Percentiles rank a stretch among this genome's conserved stretches.
These are phyloP conservation scores for Harringtonia aguacate DNA, from an alignment of 2,329 filamentous ascomycete species.

Conservation along the genomic window DNA sequence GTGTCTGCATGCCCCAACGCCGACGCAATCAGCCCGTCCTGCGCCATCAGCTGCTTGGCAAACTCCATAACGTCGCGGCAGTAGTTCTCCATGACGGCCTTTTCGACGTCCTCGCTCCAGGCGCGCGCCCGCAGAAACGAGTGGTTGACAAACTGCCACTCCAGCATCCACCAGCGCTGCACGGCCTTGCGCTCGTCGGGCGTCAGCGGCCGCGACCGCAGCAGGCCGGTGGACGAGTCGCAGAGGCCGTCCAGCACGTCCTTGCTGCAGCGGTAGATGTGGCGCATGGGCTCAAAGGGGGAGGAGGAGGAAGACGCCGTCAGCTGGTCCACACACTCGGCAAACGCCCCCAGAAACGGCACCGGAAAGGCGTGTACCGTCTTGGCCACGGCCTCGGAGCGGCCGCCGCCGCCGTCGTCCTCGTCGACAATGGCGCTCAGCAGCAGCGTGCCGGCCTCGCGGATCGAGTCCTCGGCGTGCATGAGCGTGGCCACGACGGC, in stretches of 20 bases:
- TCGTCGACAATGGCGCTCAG: slow-evolving; percentile 74
- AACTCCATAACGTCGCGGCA: slow-evolving; percentile 94
- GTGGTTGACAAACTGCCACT: slow-evolving; percentile 72
- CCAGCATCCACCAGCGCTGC: slow-evolving; percentile 68
- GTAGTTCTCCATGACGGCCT: slow-evolving; percentile 76
- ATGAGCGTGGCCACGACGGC: slow-evolving; percentile 71
- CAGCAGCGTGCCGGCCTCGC: slow-evolving; percentile 69
- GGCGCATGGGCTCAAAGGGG: slow-evolving; percentile 47
- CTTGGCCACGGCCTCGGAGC: slow-evolving; percentile 36
- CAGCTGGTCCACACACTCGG: slow-evolving; percentile 28
- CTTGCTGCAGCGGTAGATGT: slow-evolving; percentile 44
- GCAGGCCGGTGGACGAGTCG: slow-evolving; percentile 43
- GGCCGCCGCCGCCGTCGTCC: slow-evolving; percentile 21
- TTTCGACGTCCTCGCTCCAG: slow-evolving; percentile 66
- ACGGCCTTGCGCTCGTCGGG: slow-evolving; percentile 54
- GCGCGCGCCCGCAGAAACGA: slow-evolving; percentile 74
- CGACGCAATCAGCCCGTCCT: slow-evolving; percentile 73
- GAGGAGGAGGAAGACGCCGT: slow-evolving; percentile 20
- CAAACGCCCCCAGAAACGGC: slow-evolving; percentile 32
- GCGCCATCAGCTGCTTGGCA: slow-evolving; percentile 72
- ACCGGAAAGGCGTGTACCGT: slow-evolving; percentile 34
- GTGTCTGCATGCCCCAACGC: too few relatives aligned
- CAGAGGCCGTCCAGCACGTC: slow-evolving; percentile 47
- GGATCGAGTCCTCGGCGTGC: slow-evolving; percentile 68
- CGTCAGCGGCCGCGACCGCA: slow-evolving; percentile 45